Base-by-base conservation (phyloP, 176 grass and related monocot genomes). In the Triticum aestivum region DNA sequence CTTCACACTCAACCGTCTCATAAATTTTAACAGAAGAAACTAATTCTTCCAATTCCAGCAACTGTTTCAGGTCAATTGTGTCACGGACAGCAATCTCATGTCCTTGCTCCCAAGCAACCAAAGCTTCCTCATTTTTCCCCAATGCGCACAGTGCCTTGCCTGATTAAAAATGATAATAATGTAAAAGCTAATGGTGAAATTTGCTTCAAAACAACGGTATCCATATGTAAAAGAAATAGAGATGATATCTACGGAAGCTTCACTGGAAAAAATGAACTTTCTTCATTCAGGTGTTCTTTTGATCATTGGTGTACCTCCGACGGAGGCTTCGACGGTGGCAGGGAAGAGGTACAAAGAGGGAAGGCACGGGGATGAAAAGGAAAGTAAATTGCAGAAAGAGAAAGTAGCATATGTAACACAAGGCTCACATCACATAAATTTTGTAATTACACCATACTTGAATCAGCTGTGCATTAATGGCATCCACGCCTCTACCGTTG, bases 41-140 rank as follows among this genome's bases (percentile, higher is more conserved):
- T 56, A 98, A 67, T 66, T 96, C 92, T 88, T 98, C 97, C 86
- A 98, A 45, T 86, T 98, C 94, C 42, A 98, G 88, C 83, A 98
- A 71, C 67, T 92, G 92, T 73, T 98, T 98, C 78, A 98, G 74
- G 89, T 98, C 97, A 85, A 81, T 94, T 6, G 88, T 96, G 42
- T 94, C 90, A 65, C 56, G 73, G 70, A 94, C 83, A 75, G 94
- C 97, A 85, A 91, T 85, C 77, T 94, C 90, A 88, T 94, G 93
- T 79, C 97, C 97, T 91, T 89, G 67, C 88, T 94, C 94, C 97
- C 92, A 98, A 66, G 82, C 91, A 85, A 76, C 51, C 73, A 96
- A 73, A 89, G 94, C 91, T 44, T 96, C 97, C 83, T 96, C 92
- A 63, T 92, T 96, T 84, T 89, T 96, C 68, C 90, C 93, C 83